A percentile compares a stretch with the other conserved stretches of the same genome.
These are phyloP conservation scores for Pezicula radicicola DNA, from an alignment of 2,329 filamentous ascomycete species.

Conservation along the genomic window DNA sequence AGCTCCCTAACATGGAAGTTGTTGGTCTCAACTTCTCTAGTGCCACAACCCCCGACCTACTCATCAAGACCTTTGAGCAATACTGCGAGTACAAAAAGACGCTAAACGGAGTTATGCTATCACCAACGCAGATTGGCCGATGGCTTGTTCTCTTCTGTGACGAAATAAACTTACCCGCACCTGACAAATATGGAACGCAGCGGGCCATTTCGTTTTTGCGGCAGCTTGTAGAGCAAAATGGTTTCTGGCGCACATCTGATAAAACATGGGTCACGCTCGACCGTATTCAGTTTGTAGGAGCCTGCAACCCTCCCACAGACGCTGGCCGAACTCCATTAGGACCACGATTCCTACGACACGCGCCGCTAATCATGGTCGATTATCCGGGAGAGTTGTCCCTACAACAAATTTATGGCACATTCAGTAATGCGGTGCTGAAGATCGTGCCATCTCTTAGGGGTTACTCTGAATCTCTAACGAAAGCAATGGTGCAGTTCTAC, in stretches of 20 bases:
- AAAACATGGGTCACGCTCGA: constrained; percentile 98
- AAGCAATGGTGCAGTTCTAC: constrained; percentile 97
- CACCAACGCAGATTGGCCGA: constrained; percentile 91
- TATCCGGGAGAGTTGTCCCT: constrained; percentile 95
- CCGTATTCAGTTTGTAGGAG: constrained; percentile 97
- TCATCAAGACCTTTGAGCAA: constrained; percentile 99
- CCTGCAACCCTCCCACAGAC: constrained; percentile 97
- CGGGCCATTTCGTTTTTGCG: constrained; percentile 95
- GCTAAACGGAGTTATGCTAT: constrained; percentile 90
- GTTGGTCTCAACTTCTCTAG: constrained; percentile 99
- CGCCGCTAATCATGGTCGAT: constrained; percentile 99
- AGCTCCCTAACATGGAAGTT: constrained; percentile 97
- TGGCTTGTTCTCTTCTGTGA: constrained; percentile 99
- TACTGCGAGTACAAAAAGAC: constrained; percentile 99
- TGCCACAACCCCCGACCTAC: constrained; percentile 92
- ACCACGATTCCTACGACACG: constrained; percentile 89
- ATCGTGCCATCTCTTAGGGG: constrained; percentile 93
- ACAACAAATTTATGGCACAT: constrained; percentile 96
- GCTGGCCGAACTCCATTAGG: constrained; percentile 94
- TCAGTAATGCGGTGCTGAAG: constrained; percentile 95
- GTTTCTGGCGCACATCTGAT: constrained; percentile 97
- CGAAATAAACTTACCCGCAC: constrained; percentile 97
- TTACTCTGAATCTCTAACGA: constrained; percentile 89
- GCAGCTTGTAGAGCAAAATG: constrained; percentile 97
- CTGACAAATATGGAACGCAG: constrained; percentile 96